Percentiles rank a stretch among this genome's conserved stretches.
These are phyloP conservation scores for Aphanomyces euteiches DNA, from an alignment of 352 stramenopile species.

Conservation along the genomic window DNA sequence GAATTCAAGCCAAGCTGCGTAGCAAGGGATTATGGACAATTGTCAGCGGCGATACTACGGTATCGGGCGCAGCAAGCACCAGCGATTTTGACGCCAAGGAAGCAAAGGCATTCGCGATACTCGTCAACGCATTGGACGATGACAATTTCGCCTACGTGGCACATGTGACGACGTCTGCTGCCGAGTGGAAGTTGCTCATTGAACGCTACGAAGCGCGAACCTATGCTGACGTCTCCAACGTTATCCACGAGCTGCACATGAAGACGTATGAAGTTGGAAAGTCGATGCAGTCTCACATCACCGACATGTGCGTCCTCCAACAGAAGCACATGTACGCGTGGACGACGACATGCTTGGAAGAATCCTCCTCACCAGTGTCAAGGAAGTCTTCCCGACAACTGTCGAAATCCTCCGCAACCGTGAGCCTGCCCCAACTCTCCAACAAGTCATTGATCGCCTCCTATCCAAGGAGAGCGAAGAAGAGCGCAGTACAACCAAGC, in stretches of 20 bases:
- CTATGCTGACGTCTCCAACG: background rate
- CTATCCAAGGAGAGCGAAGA: background rate
- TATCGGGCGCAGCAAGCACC: background rate
- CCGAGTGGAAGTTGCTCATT: background rate
- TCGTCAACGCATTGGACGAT: background rate
- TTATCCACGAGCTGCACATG: background rate
- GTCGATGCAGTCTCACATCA: background rate
- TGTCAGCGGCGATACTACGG: background rate
- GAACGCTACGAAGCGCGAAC: background rate
- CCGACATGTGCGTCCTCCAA: background rate
- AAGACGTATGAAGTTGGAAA: background rate
- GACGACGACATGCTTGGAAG: slow-evolving; percentile 1
- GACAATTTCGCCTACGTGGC: background rate
- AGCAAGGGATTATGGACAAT: background rate
- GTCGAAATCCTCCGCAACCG: slow-evolving; percentile 8
- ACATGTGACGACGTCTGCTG: background rate
- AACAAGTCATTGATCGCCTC: slow-evolving; percentile 8
- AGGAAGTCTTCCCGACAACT: background rate
- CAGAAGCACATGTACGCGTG: background rate
- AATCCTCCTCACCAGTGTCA: slow-evolving; percentile 1
- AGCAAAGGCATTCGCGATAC: background rate
- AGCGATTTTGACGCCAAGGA: background rate
- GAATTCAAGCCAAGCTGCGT: background rate
- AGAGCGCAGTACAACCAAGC: background rate
- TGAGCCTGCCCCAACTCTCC: background rate